Conservation (phyloP, 352 stramenopile genomes). For the Phytophthora europaea region DNA sequence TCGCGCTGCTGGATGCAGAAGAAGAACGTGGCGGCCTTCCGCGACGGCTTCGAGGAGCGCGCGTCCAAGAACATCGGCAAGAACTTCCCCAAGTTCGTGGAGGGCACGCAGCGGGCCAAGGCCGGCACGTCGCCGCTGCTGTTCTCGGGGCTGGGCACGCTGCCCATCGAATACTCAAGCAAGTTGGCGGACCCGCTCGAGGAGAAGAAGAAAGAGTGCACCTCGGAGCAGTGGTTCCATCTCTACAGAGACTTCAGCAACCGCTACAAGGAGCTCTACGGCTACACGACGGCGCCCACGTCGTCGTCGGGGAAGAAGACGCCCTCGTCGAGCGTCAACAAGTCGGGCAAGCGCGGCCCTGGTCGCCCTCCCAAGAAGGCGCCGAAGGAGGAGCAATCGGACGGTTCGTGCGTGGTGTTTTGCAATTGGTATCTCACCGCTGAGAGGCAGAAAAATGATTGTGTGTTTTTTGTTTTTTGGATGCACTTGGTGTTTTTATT, state of each 20-base stretch:
- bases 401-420: constrained; percentile 32
- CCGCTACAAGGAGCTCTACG: constrained; percentile 63
- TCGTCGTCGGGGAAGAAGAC: constrained; percentile 29
- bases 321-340: constrained; percentile 10
- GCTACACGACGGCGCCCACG: constrained; percentile 35
- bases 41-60: constrained; percentile 80
- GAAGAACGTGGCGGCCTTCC: constrained; percentile 79
- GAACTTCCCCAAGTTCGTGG: constrained; percentile 80
- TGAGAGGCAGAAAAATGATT: constrained; percentile 15
- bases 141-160: constrained; percentile 69
- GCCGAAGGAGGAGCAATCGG: constrained; percentile 24
- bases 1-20: constrained; percentile 89
- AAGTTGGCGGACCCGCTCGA: constrained; percentile 64
- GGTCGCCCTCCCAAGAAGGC: constrained; percentile 31
- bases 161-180: constrained; percentile 86
- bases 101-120: constrained; percentile 76
- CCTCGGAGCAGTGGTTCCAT: constrained; percentile 67
- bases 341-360: constrained; percentile 29
- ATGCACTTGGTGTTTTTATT: background rate
- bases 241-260: constrained; percentile 79
- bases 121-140: constrained; percentile 73
- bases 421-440: background rate
- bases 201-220: constrained; percentile 56
- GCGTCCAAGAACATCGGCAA: constrained; percentile 86
- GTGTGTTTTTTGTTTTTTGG: constrained; percentile 4